phyloP scores from a whole-genome alignment of 2,329 filamentous ascomycete species.

The Aschersonia sp. region DNA sequence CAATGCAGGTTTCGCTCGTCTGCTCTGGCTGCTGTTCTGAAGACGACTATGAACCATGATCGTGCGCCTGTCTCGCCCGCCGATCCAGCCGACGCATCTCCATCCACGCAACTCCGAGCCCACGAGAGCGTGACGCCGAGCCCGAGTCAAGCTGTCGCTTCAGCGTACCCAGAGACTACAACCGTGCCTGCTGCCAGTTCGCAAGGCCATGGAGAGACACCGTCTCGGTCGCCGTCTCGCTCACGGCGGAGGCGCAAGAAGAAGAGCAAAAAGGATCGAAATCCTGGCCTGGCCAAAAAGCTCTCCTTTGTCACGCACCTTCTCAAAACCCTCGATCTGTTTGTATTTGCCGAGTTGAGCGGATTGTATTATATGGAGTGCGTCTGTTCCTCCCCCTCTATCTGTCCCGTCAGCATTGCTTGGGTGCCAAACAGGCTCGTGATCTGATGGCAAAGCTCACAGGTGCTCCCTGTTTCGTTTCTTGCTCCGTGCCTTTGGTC shows the following conservation, averaged over 20 bases:
- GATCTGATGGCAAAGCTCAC: not conserved
- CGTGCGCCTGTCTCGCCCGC: constrained; percentile 22
- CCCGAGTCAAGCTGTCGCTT: constrained; percentile 3
- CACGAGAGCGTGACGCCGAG: not conserved
- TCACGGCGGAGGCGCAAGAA: constrained; percentile 20
- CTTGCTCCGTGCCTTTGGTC: constrained; percentile 40
- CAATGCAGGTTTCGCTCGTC: constrained; percentile 14
- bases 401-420: not conserved
- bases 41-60: constrained; percentile 37
- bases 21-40: constrained; percentile 16
- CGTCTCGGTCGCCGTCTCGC: constrained; percentile 9
- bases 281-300: constrained; percentile 38
- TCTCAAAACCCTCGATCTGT: constrained; percentile 44
- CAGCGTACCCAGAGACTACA: not conserved
- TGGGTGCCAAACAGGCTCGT: not conserved
- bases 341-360: constrained; percentile 51
- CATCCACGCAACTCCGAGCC: constrained; percentile 2
- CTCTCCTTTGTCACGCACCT: constrained; percentile 45
- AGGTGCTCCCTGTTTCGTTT: constrained; percentile 54
- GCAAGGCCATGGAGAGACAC: constrained; percentile 4
- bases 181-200: not conserved
- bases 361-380: constrained; percentile 60
- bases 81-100: constrained; percentile 5
- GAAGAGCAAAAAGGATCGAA: constrained; percentile 20
- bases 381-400: constrained; percentile 9